Conservation (phyloP, 768 basidiomycete genomes). For the Auricularia sp. region DNA sequence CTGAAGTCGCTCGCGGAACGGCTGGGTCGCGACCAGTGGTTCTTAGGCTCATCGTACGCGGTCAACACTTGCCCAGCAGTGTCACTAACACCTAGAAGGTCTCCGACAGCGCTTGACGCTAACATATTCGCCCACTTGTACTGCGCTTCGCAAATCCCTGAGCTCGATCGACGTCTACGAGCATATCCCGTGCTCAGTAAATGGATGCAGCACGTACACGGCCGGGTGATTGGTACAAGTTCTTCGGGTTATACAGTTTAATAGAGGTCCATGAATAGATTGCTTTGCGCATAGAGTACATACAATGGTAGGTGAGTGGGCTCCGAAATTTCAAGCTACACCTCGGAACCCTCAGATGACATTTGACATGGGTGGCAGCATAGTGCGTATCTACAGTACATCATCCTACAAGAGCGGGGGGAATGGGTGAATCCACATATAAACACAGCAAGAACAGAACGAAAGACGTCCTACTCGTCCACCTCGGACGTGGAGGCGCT, state of each 20-base stretch:
- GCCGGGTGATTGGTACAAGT: background rate
- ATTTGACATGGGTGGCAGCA: background rate
- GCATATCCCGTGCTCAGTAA: background rate
- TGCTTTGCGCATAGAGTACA: background rate
- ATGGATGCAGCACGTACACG: background rate
- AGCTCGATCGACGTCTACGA: background rate
- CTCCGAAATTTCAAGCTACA: background rate
- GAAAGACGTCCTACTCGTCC: background rate
- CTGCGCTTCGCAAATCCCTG: background rate
- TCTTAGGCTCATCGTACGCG: constrained; percentile 2
- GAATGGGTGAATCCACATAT: background rate
- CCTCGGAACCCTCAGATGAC: background rate
- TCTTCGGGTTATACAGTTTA: background rate
- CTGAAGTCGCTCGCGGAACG: background rate
- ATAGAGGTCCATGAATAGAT: background rate
- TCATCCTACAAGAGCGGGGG: background rate
- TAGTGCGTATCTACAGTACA: background rate
- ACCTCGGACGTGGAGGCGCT: background rate
- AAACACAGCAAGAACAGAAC: background rate
- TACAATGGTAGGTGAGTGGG: background rate
- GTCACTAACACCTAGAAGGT: background rate
- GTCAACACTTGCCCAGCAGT: background rate
- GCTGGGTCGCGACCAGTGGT: constrained; percentile 5
- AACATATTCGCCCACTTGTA: constrained; percentile 3
- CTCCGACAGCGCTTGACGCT: constrained; percentile 4